Base-by-base conservation (phyloP, 2,329 filamentous ascomycete genomes). In the Trichoderma aggressivum region DNA sequence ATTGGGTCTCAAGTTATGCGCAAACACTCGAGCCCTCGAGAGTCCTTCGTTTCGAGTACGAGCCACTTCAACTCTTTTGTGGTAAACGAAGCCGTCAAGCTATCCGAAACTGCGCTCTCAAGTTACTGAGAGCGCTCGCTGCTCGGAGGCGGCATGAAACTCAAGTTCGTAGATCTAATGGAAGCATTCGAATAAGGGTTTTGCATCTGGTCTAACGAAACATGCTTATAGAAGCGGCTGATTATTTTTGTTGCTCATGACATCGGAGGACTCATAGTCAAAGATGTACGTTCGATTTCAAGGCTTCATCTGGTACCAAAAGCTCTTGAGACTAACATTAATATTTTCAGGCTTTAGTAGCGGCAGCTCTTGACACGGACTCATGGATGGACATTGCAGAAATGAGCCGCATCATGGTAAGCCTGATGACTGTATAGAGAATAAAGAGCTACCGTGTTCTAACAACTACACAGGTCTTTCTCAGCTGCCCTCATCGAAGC, bases 211-310 rank as follows among this genome's bases (percentile, higher is more conserved):
- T 62, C 26, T 39, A 2, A 43, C 59, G 43, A 32, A 47, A 11
- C 1, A 28, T 34, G 21, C 5, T 50, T 3, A n/a, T 43, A 72
- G 70, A 70, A 60, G 5, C 65, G 70, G 16, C 24, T 70, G 8
- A 64, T 72, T 21, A 36, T 60, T 7, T 72, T 72, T 55, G 60
- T 72, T 30, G 70, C 65, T 2, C 70, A 72, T 34, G 70, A 72
- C 34, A 70, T 72, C 32, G 70, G 70, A 65, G 70, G 70, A 18
- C 61, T 72, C 24, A 43, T 72, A 53, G 59, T 72, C 30, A 72
- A 72, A 55, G 70, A 72, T 64, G 70, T 72, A 24, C 18, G 70
- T 53, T 61, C 62, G 12, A n/a, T 5, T 2, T 36, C 21, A 50
- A 24, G 21, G 18, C 50, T 18, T 28, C 2, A 26, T 6, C 7